phyloP scores from a whole-genome alignment of 2,329 filamentous ascomycete genomes.

The Fusarium avenaceum region DNA sequence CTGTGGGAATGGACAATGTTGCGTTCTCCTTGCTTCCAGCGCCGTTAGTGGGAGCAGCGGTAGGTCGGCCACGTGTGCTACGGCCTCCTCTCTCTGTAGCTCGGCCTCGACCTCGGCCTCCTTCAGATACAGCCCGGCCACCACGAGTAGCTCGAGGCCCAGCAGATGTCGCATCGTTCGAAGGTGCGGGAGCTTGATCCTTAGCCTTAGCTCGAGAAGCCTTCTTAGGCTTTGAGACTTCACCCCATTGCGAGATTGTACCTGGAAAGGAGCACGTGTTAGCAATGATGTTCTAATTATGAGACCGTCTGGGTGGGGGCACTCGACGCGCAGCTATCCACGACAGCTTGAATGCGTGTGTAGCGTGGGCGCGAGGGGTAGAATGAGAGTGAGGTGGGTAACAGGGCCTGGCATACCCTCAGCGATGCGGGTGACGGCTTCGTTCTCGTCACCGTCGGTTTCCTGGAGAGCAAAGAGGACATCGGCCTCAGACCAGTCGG shows the following conservation, averaged over 20 bases:
- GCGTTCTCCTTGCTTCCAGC: constrained; percentile 68
- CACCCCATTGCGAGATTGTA: constrained; percentile 84
- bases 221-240: constrained; percentile 86
- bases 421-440: constrained; percentile 82
- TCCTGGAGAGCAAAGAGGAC: constrained; percentile 94
- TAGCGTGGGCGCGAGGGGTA: constrained; percentile 37
- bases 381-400: constrained; percentile 24
- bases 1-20: constrained; percentile 75
- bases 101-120: constrained; percentile 72
- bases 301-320: constrained; percentile 1
- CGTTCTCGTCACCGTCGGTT: constrained; percentile 81
- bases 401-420: constrained; percentile 70
- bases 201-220: constrained; percentile 80
- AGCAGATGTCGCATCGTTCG: constrained; percentile 62
- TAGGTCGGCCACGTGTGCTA: constrained; percentile 73
- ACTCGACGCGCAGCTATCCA: constrained; percentile 19
- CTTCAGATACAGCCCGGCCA: constrained; percentile 72
- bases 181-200: constrained; percentile 68
- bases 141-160: constrained; percentile 67
- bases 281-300: constrained; percentile 42
- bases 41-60: constrained; percentile 71
- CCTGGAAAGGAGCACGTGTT: constrained; percentile 63
- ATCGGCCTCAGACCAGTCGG: constrained; percentile 95
- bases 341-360: constrained; percentile 21
- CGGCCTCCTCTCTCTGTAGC: constrained; percentile 73